Conservation (phyloP, 345 rosid species). For the Sonneratia caseolaris region DNA sequence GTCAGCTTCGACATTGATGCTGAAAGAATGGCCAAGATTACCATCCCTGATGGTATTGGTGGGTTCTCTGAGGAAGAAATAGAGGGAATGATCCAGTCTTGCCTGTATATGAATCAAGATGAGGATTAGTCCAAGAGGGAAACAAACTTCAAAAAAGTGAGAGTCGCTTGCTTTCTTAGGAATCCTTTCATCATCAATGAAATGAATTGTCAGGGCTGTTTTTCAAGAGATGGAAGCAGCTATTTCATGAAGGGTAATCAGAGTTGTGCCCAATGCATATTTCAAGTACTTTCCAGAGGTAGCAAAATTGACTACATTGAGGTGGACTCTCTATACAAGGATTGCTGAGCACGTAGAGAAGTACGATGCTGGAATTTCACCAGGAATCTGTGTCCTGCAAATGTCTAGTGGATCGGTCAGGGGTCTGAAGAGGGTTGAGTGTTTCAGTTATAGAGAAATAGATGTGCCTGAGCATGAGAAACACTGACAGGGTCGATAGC, state of each 20-base stretch:
- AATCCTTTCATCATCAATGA: neutral
- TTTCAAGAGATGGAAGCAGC: neutral
- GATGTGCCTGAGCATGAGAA: neutral
- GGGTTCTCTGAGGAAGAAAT: constrained; percentile 13
- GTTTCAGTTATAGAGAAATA: neutral
- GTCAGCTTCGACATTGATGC: constrained; percentile 33
- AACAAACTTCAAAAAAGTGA: too few species aligned
- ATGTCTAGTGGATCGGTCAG: neutral
- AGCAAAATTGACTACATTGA: neutral
- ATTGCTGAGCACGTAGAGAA: neutral
- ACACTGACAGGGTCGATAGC: neutral
- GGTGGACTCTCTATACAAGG: too few species aligned
- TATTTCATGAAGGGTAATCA: neutral
- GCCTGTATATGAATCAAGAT: neutral
- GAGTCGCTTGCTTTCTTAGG: neutral
- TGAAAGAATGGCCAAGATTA: constrained; percentile 22
- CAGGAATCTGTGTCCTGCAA: neutral
- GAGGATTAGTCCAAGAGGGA: too few species aligned
- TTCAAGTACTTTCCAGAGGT: neutral
- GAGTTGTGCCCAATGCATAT: neutral
- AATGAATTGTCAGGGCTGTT: too few species aligned
- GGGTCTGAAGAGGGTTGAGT: neutral
- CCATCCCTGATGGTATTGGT: constrained; percentile 9
- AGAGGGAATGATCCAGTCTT: constrained; percentile 13
- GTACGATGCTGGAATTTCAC: neutral